Conservation (phyloP, 169 alveolate genomes). For the Fabrea salina region DNA sequence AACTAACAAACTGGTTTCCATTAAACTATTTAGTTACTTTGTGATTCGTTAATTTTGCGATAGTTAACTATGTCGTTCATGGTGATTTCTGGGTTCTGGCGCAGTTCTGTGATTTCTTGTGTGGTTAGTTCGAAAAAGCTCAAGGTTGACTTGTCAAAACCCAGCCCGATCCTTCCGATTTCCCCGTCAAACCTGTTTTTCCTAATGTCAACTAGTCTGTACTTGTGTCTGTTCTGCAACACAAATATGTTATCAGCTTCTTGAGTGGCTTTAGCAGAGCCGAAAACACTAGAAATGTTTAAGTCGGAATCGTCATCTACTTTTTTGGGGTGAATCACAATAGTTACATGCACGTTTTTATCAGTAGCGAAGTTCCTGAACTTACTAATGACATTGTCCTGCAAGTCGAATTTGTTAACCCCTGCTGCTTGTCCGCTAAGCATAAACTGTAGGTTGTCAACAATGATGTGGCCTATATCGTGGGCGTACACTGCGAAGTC, state of each 20-base stretch:
- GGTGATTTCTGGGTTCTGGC: constrained; percentile 14
- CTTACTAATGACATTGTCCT: constrained; percentile 87
- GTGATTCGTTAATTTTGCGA: neutral
- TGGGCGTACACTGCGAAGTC: constrained; percentile 92
- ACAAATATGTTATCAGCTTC: constrained; percentile 95
- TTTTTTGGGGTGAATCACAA: constrained; percentile 95
- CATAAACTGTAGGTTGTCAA: constrained; percentile 94
- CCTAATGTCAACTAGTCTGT: constrained; percentile 84
- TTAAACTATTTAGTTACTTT: too few relatives aligned
- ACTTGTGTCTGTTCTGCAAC: constrained; percentile 80
- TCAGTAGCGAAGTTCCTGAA: constrained; percentile 89
- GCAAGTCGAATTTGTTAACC: constrained; percentile 84
- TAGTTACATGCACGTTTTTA: constrained; percentile 87
- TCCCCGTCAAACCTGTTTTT: constrained; percentile 94
- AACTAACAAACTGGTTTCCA: too few relatives aligned
- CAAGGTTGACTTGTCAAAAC: constrained; percentile 69
- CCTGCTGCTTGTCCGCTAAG: constrained; percentile 82
- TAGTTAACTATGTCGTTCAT: constrained; percentile 16
- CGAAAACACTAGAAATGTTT: constrained; percentile 90
- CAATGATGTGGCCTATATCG: constrained; percentile 89
- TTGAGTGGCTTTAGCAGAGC: constrained; percentile 94
- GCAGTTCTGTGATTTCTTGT: constrained; percentile 20
- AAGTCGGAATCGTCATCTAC: constrained; percentile 90
- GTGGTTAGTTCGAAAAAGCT: constrained; percentile 57
- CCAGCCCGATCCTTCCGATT: constrained; percentile 84